These are phyloP conservation scores for Eutrema salsugineum DNA, from an alignment of 441 rosid genomes.

Conservation along the genomic window DNA sequence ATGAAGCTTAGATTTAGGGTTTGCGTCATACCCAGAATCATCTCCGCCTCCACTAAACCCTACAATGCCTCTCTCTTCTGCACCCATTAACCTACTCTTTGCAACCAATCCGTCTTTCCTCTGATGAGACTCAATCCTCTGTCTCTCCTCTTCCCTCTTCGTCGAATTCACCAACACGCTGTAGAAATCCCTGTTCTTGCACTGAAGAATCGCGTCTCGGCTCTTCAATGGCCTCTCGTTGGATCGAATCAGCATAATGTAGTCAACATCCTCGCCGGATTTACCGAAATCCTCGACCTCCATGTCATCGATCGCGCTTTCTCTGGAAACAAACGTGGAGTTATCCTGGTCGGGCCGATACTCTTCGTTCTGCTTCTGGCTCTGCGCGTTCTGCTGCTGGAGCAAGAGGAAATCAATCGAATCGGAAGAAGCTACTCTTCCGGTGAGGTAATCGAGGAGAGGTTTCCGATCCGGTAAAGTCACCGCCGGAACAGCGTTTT, in stretches of 20 bases:
- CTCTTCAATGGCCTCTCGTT: conserved; percentile 80
- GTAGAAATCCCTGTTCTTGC: conserved; percentile 73
- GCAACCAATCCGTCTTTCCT: conserved; percentile 95
- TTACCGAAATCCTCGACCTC: conserved; percentile 31
- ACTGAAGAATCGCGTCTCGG: conserved; percentile 62
- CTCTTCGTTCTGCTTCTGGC: conserved; percentile 37
- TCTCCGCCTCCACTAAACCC: conserved; percentile 50
- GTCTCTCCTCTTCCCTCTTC: conserved; percentile 81
- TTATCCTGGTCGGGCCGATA: conserved; percentile 45
- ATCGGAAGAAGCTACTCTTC: conserved; percentile 58
- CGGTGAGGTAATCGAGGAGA: conserved; percentile 75
- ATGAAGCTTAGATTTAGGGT: conserved; percentile 58
- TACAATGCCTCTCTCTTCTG: conserved; percentile 78
- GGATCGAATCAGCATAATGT: conserved; percentile 45
- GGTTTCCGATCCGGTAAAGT: conserved; percentile 85
- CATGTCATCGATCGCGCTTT: conserved; percentile 13
- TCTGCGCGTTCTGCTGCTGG: conserved; percentile 41
- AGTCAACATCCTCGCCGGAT: conserved; percentile 33
- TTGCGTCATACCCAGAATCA: conserved; percentile 55
- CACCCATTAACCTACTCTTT: conserved; percentile 75
- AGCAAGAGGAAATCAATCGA: conserved; percentile 67
- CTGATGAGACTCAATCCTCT: conserved; percentile 82
- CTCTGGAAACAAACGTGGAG: conserved; percentile 27
- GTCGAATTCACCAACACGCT: conserved; percentile 75
- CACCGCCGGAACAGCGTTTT: conserved; percentile 59